phyloP scores from a whole-genome alignment of 208 protist species.

The Trypanosoma rangeli region DNA sequence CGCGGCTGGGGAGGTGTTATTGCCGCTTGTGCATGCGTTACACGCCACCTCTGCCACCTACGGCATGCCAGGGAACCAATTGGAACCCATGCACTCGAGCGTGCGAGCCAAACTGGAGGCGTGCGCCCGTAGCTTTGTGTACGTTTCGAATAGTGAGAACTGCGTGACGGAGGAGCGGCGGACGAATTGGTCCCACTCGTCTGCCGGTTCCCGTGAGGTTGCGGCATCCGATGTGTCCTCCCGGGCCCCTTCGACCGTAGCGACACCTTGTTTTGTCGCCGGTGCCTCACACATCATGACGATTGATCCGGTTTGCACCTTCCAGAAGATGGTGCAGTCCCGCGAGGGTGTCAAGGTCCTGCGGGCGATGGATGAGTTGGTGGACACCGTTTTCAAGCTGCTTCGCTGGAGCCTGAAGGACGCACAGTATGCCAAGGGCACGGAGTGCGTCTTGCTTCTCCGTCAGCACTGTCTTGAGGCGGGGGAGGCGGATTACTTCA shows the following conservation, averaged over 20 bases:
- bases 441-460: constrained; percentile 62
- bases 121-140: constrained; percentile 50
- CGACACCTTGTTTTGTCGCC: constrained; percentile 8
- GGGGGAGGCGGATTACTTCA: constrained; percentile 68
- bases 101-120: constrained; percentile 30
- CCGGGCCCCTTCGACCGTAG: constrained; percentile 1
- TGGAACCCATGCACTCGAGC: constrained; percentile 21
- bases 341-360: constrained; percentile 48
- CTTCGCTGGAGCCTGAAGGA: constrained; percentile 61
- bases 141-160: constrained; percentile 12
- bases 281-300: constrained; percentile 32
- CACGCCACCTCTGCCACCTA: constrained; percentile 42
- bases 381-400: constrained; percentile 52
- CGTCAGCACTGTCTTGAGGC: constrained; percentile 65
- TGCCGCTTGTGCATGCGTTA: constrained; percentile 34
- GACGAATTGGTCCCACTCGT: not conserved
- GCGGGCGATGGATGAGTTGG: constrained; percentile 64
- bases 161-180: not conserved
- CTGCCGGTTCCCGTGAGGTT: not conserved
- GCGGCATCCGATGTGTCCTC: not conserved
- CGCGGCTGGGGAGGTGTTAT: constrained; percentile 13
- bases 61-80: constrained; percentile 31
- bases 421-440: constrained; percentile 68
- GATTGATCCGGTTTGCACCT: constrained; percentile 47
- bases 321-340: constrained; percentile 36